phyloP scores from a whole-genome alignment of 2,329 filamentous ascomycete species.

The Bipolaris bicolor region DNA sequence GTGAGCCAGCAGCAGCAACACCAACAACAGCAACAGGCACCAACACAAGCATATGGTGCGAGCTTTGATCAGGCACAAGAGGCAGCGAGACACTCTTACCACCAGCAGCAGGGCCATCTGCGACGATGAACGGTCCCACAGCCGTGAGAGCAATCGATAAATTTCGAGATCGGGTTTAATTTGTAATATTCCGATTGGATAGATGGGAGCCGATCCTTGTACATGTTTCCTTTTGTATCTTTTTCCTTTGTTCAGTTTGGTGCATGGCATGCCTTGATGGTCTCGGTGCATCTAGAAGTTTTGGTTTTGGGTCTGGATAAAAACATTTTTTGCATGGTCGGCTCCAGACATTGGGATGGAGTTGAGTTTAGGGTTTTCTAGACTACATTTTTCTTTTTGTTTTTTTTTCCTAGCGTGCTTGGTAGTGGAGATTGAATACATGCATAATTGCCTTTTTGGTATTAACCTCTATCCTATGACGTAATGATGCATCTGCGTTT shows the following conservation, averaged over 20 bases:
- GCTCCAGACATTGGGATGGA: background rate
- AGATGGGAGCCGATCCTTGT: constrained; percentile 5
- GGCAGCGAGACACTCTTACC: constrained; percentile 9
- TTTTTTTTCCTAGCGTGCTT: background rate
- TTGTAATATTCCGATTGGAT: background rate
- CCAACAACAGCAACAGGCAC: constrained; percentile 11
- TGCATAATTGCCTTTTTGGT: background rate
- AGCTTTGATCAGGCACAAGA: constrained; percentile 16
- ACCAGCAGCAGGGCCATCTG: constrained; percentile 11
- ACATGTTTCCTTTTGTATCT: constrained; percentile 7
- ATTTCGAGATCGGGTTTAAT: background rate
- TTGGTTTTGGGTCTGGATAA: constrained; percentile 1
- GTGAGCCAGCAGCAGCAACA: constrained; percentile 14
- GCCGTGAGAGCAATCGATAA: background rate
- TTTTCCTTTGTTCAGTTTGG: background rate
- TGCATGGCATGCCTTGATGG: background rate
- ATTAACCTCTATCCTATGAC: background rate
- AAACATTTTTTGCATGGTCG: background rate
- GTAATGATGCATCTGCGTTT: background rate
- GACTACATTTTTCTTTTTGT: background rate
- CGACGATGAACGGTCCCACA: constrained; percentile 7
- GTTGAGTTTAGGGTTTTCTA: background rate
- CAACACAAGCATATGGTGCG: constrained; percentile 14
- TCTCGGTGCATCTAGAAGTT: constrained; percentile 2
- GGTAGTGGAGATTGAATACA: background rate